Conservation (phyloP, 106 monocot species). For the Dendrobium catenatum region DNA sequence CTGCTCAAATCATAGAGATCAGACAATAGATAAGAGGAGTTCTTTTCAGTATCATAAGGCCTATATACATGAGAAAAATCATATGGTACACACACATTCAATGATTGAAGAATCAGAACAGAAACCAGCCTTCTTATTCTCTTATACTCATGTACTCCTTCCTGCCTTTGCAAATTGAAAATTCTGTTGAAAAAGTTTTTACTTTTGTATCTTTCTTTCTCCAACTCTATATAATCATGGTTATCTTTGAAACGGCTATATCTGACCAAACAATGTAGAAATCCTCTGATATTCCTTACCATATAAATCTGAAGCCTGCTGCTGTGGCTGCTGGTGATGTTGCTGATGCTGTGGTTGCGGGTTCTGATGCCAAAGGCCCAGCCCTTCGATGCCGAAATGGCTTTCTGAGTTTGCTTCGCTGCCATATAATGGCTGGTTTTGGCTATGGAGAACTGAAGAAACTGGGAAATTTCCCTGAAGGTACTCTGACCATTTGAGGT, state of each 20-base stretch:
- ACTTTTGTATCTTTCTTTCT: too few relatives aligned
- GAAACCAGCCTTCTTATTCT: background rate
- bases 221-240: background rate
- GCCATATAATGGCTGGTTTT: constrained; percentile 22
- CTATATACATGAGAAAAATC: constrained; percentile 27
- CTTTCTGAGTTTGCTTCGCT: constrained; percentile 32
- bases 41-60: constrained; percentile 12
- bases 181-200: background rate
- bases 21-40: constrained; percentile 4
- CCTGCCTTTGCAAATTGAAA: background rate
- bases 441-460: constrained; percentile 15
- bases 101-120: background rate
- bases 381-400: constrained; percentile 37
- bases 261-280: constrained; percentile 52
- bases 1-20: background rate
- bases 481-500: constrained; percentile 80
- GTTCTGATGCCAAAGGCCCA: constrained; percentile 34
- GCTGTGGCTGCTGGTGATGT: constrained; percentile 14
- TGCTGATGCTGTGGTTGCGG: constrained; percentile 28
- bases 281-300: constrained; percentile 70
- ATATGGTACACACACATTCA: constrained; percentile 11
- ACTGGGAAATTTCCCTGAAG: constrained; percentile 42
- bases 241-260: constrained; percentile 22
- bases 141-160: background rate
- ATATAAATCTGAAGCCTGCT: constrained; percentile 36